phyloP scores from a whole-genome alignment of 306 rosid genomes.

The Mimosa bimucronata region DNA sequence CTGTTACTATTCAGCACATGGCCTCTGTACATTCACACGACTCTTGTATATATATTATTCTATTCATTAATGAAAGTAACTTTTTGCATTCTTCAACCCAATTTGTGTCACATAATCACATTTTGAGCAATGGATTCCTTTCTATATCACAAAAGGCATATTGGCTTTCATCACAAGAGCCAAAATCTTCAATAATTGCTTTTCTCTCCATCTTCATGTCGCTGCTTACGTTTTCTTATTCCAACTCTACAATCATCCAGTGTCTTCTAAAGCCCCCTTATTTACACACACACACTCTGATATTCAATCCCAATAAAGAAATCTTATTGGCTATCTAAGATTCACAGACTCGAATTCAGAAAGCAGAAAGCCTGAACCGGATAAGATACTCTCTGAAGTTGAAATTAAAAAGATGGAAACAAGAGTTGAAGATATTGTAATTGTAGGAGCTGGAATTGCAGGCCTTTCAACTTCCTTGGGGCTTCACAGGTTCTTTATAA shows the following conservation, averaged over 20 bases:
- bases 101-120: too few species aligned
- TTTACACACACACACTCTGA: not conserved
- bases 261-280: not conserved
- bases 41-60: too few species aligned
- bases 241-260: not conserved
- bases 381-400: not conserved
- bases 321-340: not conserved
- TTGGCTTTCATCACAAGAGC: too few species aligned
- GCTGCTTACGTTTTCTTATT: not conserved
- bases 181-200: not conserved
- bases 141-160: not conserved
- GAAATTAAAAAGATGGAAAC: conserved; percentile 33
- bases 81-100: too few species aligned
- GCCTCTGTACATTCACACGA: too few species aligned
- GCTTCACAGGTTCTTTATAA: conserved; percentile 49
- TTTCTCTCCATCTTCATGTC: too few species aligned
- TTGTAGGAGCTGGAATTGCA: conserved; percentile 86
- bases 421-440: conserved; percentile 56
- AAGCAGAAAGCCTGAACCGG: not conserved
- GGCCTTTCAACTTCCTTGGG: conserved; percentile 76
- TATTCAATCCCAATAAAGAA: not conserved
- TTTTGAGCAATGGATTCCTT: too few species aligned
- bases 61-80: too few species aligned
- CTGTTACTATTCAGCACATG: too few species aligned
- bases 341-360: not conserved